Percentiles rank a stretch among this genome's conserved stretches.
phyloP scores from a whole-genome alignment of 2,329 filamentous ascomycete genomes.

The Hypoxylon sp. region DNA sequence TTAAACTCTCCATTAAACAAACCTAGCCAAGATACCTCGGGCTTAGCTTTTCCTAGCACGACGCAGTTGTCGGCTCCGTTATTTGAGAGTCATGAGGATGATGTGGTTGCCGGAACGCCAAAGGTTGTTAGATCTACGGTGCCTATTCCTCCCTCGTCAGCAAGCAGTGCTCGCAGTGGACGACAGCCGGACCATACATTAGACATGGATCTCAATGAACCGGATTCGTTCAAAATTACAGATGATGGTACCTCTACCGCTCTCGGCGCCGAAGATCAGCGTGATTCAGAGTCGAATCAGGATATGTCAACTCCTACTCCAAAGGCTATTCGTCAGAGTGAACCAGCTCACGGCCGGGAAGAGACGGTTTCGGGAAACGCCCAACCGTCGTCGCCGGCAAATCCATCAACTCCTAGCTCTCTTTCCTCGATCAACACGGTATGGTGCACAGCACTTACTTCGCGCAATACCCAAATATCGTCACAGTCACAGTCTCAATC shows the following conservation, averaged over 20 bases:
- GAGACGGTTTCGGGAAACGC: background rate
- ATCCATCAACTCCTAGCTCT: constrained; percentile 42
- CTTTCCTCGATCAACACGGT: constrained; percentile 54
- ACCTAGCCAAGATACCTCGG: constrained; percentile 4
- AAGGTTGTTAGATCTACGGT: constrained; percentile 53
- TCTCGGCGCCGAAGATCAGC: constrained; percentile 23
- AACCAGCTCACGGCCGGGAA: background rate
- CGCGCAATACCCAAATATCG: constrained; percentile 57
- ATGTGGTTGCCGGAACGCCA: constrained; percentile 49
- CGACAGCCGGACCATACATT: constrained; percentile 64
- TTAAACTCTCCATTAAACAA: constrained; percentile 9
- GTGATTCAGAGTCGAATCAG: constrained; percentile 20
- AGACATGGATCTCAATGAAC: constrained; percentile 52
- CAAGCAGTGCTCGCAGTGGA: constrained; percentile 63
- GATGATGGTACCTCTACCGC: constrained; percentile 32
- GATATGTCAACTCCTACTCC: constrained; percentile 38
- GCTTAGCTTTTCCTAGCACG: constrained; percentile 16
- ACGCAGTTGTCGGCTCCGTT: constrained; percentile 42
- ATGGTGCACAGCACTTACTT: constrained; percentile 59
- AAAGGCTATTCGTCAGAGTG: constrained; percentile 14
- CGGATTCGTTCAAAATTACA: constrained; percentile 49
- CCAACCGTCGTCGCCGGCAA: constrained; percentile 17
- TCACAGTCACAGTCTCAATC: constrained; percentile 46
- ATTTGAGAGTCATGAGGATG: constrained; percentile 39
- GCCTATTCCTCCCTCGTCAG: constrained; percentile 55